Base-by-base conservation (phyloP, 2,329 filamentous ascomycete genomes). In the Ceratocystiopsis minuta region DNA sequence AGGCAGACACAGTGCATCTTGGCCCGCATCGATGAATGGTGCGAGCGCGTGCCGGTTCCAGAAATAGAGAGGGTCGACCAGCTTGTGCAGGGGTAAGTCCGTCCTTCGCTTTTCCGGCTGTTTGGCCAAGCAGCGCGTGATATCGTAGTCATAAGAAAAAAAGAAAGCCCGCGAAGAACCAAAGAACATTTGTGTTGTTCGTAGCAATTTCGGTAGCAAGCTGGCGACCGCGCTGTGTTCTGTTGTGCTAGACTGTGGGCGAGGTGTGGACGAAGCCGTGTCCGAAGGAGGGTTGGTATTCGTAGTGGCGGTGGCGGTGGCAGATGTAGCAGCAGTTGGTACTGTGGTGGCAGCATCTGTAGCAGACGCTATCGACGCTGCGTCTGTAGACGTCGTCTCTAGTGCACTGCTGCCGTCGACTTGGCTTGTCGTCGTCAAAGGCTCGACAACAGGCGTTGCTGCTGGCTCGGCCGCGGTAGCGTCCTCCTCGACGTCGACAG, bases 121-220 rank as follows among this genome's bases (percentile, higher is more conserved):
- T 43, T 55, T 64, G 3, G 60, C 59, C 43, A 75, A 53, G 47
- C 71, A 76, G 43, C 79, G 72, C 1, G 90, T 96, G 40, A 98
- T 72, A 55, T 98, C 87, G 55, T 88, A 72, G 49, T 98, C 90
- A 57, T 98, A 95, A 0, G 87, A 87, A 57, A 88, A 98, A 64
- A 80, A 96, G 58, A 95, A 96, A 56, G 84, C 95, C 48, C 72
- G 71, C 0, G 80, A 86, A 4, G 77, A 71, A 1, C 81, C 78
- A 54, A 95, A 88, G 46, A 94, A 73, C 43, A 96, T 73, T 53
- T 83, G 83, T 2, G 85, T 78, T 31, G 83, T 92, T 35, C 80
- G 73, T 36, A 98, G 59, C 34, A 96, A 66, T 54, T 94, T 93
- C 1, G 88, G 88, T 12, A 93, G 64, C 31, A 96, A 60, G 34